These are phyloP conservation scores for Adiantum capillusveneris DNA, from an alignment of 75 land plant genomes.

Conservation along the genomic window DNA sequence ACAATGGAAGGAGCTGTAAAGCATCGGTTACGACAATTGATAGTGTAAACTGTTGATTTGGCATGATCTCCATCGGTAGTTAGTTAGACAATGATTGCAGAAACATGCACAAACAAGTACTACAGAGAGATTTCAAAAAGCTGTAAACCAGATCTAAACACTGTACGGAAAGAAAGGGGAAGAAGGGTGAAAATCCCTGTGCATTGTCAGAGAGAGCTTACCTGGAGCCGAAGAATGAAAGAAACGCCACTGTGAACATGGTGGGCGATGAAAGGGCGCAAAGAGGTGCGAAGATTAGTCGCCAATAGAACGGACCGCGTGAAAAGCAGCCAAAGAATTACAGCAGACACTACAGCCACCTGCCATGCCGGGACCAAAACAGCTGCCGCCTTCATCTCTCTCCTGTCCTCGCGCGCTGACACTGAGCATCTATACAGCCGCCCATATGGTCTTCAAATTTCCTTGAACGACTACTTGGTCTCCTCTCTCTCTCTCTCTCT, in stretches of 20 bases:
- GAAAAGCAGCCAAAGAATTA: conserved; percentile 48
- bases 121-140: too few relatives aligned
- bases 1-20: too few relatives aligned
- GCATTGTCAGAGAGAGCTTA: conserved; percentile 10
- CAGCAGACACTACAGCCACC: conserved; percentile 21
- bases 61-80: background rate
- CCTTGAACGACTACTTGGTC: too few relatives aligned
- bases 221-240: conserved; percentile 72
- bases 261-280: conserved; percentile 56
- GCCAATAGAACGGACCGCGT: conserved; percentile 45
- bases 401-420: too few relatives aligned
- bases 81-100: background rate
- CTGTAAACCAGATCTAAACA: background rate
- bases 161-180: background rate
- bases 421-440: too few relatives aligned
- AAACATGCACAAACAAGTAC: too few relatives aligned
- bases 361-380: conserved; percentile 61
- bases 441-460: too few relatives aligned
- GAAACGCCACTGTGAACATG: conserved; percentile 41
- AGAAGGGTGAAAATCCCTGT: background rate
- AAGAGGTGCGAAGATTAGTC: conserved; percentile 36
- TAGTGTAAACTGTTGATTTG: background rate
- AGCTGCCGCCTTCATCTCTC: too few relatives aligned
- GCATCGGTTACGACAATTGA: background rate
- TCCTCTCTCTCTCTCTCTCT: too few relatives aligned